These are phyloP conservation scores for Starmerella ratchasimensis DNA, from an alignment of 805 yeast genomes.

Conservation along the genomic window DNA sequence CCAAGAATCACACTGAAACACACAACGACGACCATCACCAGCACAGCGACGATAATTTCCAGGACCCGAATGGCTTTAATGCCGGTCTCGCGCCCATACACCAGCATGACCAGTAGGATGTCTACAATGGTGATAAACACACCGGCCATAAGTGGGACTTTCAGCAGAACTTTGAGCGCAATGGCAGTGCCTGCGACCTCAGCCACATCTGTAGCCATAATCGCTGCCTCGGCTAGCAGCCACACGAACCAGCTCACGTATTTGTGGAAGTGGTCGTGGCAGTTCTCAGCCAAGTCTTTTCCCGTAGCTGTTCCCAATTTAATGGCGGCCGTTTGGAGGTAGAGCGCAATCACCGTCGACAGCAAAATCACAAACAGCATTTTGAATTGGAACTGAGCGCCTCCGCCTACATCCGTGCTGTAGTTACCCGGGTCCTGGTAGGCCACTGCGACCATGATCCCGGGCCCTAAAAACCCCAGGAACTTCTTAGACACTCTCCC, in stretches of 20 bases:
- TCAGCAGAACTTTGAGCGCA: conserved; percentile 69
- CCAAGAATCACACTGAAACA: conserved; percentile 72
- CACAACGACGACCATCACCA: conserved; percentile 69
- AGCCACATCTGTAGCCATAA: conserved; percentile 90
- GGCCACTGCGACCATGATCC: conserved; percentile 86
- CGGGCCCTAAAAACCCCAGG: conserved; percentile 74
- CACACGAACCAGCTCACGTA: conserved; percentile 41
- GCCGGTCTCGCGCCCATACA: conserved; percentile 77
- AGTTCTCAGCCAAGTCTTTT: conserved; percentile 74
- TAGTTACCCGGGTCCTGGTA: conserved; percentile 98
- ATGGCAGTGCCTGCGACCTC: conserved; percentile 98
- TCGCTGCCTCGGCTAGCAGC: conserved; percentile 74
- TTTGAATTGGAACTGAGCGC: conserved; percentile 73
- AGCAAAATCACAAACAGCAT: conserved; percentile 63
- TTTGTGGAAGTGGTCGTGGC: conserved; percentile 58
- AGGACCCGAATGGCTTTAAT: conserved; percentile 63
- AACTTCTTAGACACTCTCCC: conserved; percentile 32
- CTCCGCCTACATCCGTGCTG: conserved; percentile 87
- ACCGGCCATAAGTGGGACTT: conserved; percentile 69
- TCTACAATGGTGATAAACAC: conserved; percentile 76
- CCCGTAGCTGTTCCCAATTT: conserved; percentile 92
- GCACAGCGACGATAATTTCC: conserved; percentile 63
- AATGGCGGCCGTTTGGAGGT: conserved; percentile 72
- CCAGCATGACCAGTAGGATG: conserved; percentile 71
- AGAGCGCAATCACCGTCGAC: conserved; percentile 75